Evolutionary conservation across 768 basidiomycete species (phyloP).

Genomic region (Mycena capillaripes): DNA sequence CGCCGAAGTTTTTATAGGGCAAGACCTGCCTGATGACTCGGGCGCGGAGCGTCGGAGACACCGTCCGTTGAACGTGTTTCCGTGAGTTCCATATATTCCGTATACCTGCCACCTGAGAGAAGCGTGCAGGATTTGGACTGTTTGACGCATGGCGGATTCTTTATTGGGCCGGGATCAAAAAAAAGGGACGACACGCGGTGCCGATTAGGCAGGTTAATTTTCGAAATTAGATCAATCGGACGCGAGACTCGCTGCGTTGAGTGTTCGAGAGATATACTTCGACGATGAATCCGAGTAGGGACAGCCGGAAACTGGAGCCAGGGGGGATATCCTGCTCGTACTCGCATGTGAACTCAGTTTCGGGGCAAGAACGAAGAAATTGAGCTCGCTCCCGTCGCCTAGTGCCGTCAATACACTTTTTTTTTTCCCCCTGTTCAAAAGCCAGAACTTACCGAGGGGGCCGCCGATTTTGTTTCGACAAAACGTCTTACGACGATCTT

Average conservation of each 20-base stretch:
- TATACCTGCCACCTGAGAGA: constrained; percentile 21
- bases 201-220: no score
- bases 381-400: not conserved
- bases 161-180: not conserved
- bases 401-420: no score
- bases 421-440: not conserved
- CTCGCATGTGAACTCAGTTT: not conserved
- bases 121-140: constrained; percentile 8
- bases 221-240: no score
- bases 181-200: not conserved
- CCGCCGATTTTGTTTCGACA: not conserved
- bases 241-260: constrained; percentile 2
- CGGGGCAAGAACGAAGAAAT: not conserved
- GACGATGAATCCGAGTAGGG: not conserved
- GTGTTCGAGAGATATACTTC: not conserved
- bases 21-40: constrained; percentile 15
- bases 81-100: constrained; percentile 22
- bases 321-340: not conserved
- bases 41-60: constrained; percentile 12
- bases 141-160: not conserved
- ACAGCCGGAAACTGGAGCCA: not conserved
- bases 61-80: constrained; percentile 29
- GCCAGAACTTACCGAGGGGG: not conserved
- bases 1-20: constrained; percentile 12
- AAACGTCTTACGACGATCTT: not conserved